Percentiles rank a stretch among this genome's conserved stretches.
Evolutionary conservation across 225 moss, liverwort and hornwort genomes (phyloP).

Genomic region (Rhytidiadelphus loreus): DNA sequence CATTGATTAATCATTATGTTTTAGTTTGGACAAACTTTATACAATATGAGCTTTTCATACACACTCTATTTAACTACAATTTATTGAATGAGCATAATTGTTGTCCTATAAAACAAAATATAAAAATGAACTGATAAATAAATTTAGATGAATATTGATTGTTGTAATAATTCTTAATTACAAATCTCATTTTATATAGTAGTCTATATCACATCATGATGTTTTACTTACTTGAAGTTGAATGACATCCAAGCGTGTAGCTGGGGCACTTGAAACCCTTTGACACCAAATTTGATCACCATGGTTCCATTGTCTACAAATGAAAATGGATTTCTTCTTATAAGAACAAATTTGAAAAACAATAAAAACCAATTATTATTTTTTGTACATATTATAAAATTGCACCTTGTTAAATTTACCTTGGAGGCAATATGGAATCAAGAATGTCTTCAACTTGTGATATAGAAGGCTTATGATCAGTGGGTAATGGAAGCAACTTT

Average conservation of each 20-base stretch:
- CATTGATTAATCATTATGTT: neutral
- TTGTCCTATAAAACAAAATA: neutral
- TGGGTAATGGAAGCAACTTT: conserved; percentile 4
- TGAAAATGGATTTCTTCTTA: neutral
- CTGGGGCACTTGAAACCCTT: conserved; percentile 79
- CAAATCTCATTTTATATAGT: too few relatives aligned
- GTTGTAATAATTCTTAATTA: neutral
- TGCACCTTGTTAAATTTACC: conserved; percentile 3
- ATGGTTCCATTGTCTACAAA: conserved; percentile 61
- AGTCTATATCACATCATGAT: neutral
- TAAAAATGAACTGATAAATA: neutral
- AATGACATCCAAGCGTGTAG: conserved; percentile 91
- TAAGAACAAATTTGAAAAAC: neutral
- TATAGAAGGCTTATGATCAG: conserved; percentile 42
- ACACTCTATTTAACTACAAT: neutral
- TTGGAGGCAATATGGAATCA: conserved; percentile 74
- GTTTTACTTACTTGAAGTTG: conserved; percentile 56
- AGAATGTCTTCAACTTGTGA: conserved; percentile 88
- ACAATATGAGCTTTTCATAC: neutral
- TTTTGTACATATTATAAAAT: neutral
- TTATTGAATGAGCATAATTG: too few relatives aligned
- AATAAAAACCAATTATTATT: neutral
- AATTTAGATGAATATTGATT: neutral
- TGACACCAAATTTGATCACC: conserved; percentile 74
- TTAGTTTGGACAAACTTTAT: neutral